phyloP scores from a whole-genome alignment of 176 grass and related monocot species.

The Cenchrus fungigraminus region DNA sequence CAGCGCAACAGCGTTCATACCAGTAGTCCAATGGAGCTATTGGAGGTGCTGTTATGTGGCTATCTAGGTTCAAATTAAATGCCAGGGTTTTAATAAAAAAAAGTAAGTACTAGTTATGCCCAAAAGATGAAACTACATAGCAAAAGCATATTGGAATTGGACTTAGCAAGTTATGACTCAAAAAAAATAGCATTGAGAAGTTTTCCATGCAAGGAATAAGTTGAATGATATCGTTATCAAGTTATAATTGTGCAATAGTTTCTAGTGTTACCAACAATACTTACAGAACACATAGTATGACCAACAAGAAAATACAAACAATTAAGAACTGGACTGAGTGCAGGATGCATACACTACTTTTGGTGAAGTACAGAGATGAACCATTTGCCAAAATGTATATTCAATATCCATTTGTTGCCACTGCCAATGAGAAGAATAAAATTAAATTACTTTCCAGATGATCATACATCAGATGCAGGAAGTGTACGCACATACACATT shows the following conservation, averaged over 20 bases:
- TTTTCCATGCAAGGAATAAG: not conserved
- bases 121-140: not conserved
- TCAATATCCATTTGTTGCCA: constrained; percentile 99
- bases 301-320: constrained; percentile 2
- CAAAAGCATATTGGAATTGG: not conserved
- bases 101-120: not conserved
- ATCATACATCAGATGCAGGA: not conserved
- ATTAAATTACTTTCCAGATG: constrained; percentile 8
- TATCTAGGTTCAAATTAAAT: not conserved
- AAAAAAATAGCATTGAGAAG: constrained; percentile 19
- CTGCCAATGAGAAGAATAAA: constrained; percentile 58
- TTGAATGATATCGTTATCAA: not conserved
- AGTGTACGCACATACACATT: not conserved
- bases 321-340: constrained; percentile 50
- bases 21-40: not conserved
- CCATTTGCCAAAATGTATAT: constrained; percentile 99
- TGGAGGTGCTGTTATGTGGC: constrained; percentile 1
- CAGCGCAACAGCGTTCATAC: too few species aligned
- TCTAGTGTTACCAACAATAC: not conserved
- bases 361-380: constrained; percentile 97
- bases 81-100: not conserved
- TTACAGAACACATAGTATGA: constrained; percentile 3
- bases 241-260: constrained; percentile 1
- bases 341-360: constrained; percentile 97
- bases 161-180: constrained; percentile 15